Percentiles rank a stretch among this genome's conserved stretches.
These are phyloP conservation scores for Kodamaea sp. DNA, from an alignment of 1,139 yeast genomes.

Conservation along the genomic window DNA sequence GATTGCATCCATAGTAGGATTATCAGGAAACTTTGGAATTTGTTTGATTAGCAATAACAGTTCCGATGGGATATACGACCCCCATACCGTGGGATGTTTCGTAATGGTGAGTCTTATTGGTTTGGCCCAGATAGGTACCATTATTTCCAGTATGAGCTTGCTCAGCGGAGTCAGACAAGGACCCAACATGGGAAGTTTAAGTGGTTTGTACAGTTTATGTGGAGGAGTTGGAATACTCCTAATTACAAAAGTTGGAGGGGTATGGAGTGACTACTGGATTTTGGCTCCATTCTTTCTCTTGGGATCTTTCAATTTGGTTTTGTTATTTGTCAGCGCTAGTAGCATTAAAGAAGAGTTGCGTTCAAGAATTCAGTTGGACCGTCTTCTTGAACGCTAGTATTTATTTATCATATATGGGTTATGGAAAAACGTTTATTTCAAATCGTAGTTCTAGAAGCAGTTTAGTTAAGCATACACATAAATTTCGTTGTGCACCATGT, in stretches of 20 bases:
- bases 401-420: no score
- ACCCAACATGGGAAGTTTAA: slow-evolving; percentile 57
- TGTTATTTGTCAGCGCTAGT: slow-evolving; percentile 11
- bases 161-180: slow-evolving; percentile 31
- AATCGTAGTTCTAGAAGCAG: no score
- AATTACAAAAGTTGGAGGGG: slow-evolving; percentile 62
- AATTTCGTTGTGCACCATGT: no score
- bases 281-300: slow-evolving; percentile 62
- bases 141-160: slow-evolving; percentile 51
- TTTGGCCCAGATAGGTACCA: slow-evolving; percentile 56
- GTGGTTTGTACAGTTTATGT: slow-evolving; percentile 66
- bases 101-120: slow-evolving; percentile 37
- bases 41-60: slow-evolving; percentile 21
- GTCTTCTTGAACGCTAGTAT: no score
- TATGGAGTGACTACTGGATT: slow-evolving; percentile 56
- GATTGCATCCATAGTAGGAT: slow-evolving; percentile 34
- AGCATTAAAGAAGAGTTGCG: neutral
- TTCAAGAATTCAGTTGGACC: neutral
- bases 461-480: no score
- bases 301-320: slow-evolving; percentile 41
- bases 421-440: no score
- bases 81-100: slow-evolving; percentile 35
- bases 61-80: slow-evolving; percentile 27
- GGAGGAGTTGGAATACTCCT: slow-evolving; percentile 72
- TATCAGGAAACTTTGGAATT: slow-evolving; percentile 35